phyloP scores from a whole-genome alignment of 2,329 filamentous ascomycete genomes.

The Rutstroemia sp. region DNA sequence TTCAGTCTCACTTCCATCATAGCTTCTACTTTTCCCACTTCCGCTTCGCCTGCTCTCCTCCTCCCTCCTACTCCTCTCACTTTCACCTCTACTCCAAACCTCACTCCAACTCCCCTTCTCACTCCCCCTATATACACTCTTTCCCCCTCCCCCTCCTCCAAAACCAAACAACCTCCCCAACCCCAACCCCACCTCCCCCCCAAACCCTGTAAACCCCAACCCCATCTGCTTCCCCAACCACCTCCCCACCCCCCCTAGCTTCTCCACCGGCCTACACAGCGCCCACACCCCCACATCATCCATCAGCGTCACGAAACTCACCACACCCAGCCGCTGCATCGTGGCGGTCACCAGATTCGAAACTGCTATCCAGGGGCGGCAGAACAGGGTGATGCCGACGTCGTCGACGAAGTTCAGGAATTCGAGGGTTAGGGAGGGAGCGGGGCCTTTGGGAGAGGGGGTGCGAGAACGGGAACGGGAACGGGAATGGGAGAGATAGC shows the following conservation, averaged over 20 bases:
- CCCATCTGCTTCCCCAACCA: not conserved
- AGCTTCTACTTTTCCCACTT: not conserved
- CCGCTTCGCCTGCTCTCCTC: not conserved
- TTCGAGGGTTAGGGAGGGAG: slow-evolving; percentile 3
- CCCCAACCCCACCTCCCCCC: no score
- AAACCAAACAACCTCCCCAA: no score
- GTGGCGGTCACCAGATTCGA: slow-evolving; percentile 1
- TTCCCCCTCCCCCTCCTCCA: not conserved
- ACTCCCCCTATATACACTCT: not conserved
- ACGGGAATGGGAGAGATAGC: not conserved
- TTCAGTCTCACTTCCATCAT: not conserved
- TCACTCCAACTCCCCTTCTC: not conserved
- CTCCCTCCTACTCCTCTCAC: not conserved
- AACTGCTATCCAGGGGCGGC: slow-evolving; percentile 14
- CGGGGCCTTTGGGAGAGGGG: not conserved
- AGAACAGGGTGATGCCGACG: slow-evolving; percentile 18
- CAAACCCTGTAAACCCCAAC: no score
- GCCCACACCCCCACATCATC: slow-evolving; percentile 19
- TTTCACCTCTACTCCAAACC: not conserved
- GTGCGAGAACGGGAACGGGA: no score
- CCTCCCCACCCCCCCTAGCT: not conserved
- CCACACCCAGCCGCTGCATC: no score
- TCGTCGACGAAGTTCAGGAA: slow-evolving; percentile 22
- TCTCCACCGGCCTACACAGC: not conserved
- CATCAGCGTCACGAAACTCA: slow-evolving; percentile 14